These are phyloP conservation scores for Flaveria trinervia DNA, from an alignment of 129 eudicot genomes.

Conservation along the genomic window DNA sequence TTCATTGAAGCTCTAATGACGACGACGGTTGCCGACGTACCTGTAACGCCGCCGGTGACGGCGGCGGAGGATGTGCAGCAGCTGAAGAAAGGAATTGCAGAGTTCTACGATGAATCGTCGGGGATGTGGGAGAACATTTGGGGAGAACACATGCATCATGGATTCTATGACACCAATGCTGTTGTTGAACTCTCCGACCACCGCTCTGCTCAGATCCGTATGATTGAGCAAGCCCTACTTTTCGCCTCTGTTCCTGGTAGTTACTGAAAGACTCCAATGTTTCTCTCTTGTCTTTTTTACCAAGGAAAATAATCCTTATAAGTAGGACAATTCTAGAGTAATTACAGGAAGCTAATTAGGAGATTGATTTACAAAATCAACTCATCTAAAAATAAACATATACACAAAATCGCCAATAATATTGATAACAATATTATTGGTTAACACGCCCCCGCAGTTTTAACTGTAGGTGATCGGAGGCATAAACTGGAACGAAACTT, in stretches of 20 bases:
- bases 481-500: too few species aligned
- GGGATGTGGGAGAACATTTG: constrained; percentile 95
- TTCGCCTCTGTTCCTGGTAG: constrained; percentile 73
- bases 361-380: too few species aligned
- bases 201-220: constrained; percentile 86
- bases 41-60: not conserved
- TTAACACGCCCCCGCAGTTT: too few species aligned
- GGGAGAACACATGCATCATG: constrained; percentile 99
- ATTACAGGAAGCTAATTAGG: too few species aligned
- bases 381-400: too few species aligned
- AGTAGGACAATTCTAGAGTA: too few species aligned
- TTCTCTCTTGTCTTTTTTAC: too few species aligned
- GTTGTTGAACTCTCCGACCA: constrained; percentile 63
- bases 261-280: not conserved
- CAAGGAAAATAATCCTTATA: too few species aligned
- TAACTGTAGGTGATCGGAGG: too few species aligned
- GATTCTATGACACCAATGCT: constrained; percentile 51
- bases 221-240: constrained; percentile 72
- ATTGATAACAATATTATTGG: too few species aligned
- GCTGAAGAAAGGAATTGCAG: constrained; percentile 69
- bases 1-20: constrained; percentile 16
- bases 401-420: too few species aligned
- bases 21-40: constrained; percentile 13
- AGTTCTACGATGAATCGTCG: constrained; percentile 80
- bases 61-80: constrained; percentile 5